Conservation (phyloP, 2,329 filamentous ascomycete species). For the Trichoderma endophyticum region DNA sequence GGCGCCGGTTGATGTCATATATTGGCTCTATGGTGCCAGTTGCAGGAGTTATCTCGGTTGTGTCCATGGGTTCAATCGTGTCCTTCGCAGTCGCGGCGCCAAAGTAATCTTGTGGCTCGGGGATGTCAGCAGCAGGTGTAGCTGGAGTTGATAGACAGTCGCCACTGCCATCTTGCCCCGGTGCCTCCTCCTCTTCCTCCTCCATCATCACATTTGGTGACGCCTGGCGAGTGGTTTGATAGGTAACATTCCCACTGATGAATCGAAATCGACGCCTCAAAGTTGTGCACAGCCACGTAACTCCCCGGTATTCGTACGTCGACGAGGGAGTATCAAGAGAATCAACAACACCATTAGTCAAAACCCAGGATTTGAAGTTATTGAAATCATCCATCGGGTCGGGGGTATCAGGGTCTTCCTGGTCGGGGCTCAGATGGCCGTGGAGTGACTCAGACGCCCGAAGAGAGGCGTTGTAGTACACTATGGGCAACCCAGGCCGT, state of each 20-base stretch:
- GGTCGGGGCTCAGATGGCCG: slow-evolving; percentile 53
- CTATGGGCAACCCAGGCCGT: slow-evolving; percentile 53
- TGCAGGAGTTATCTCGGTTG: not conserved
- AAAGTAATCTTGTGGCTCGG: slow-evolving; percentile 43
- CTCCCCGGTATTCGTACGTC: slow-evolving; percentile 59
- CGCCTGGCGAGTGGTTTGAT: slow-evolving; percentile 34
- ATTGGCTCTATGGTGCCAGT: slow-evolving; percentile 4
- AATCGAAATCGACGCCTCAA: slow-evolving; percentile 66
- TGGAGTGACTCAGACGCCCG: slow-evolving; percentile 54
- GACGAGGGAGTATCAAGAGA: slow-evolving; percentile 51
- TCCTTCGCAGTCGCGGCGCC: slow-evolving; percentile 30
- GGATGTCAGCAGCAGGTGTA: slow-evolving; percentile 32
- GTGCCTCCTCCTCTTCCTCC: slow-evolving; percentile 29
- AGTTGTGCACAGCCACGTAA: slow-evolving; percentile 69
- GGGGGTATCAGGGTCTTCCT: slow-evolving; percentile 37
- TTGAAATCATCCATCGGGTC: slow-evolving; percentile 44
- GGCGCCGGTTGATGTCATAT: slow-evolving; percentile 27
- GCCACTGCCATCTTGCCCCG: slow-evolving; percentile 35
- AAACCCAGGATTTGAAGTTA: slow-evolving; percentile 68
- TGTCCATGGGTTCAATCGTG: slow-evolving; percentile 27
- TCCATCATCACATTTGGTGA: slow-evolving; percentile 38
- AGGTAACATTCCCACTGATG: slow-evolving; percentile 54
- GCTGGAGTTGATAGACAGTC: slow-evolving; percentile 38
- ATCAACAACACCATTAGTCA: slow-evolving; percentile 52
- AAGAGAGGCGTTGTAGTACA: slow-evolving; percentile 68